Percentiles rank a stretch among this genome's conserved stretches.
phyloP scores from a whole-genome alignment of 768 basidiomycete species.

The Jaapia argillacea region DNA sequence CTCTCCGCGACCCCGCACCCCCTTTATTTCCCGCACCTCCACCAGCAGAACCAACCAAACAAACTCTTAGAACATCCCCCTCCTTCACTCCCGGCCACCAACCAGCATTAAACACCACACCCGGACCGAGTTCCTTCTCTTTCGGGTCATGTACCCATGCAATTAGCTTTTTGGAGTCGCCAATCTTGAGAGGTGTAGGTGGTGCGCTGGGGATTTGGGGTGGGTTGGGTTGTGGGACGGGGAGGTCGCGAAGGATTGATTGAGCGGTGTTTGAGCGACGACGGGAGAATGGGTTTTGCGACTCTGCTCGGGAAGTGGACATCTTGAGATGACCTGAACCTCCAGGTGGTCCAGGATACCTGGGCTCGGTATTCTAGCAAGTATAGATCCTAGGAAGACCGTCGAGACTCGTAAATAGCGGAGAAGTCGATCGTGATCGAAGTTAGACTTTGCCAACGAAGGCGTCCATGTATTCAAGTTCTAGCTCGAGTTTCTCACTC shows the following conservation, averaged over 20 bases:
- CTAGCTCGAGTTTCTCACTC: not conserved
- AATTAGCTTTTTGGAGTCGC: slow-evolving; percentile 54
- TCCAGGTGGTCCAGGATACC: not conserved
- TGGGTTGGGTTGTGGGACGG: too few relatives aligned
- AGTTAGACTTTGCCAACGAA: not conserved
- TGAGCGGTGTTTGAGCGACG: slow-evolving; percentile 71
- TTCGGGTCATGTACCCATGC: slow-evolving; percentile 70
- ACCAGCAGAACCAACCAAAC: slow-evolving; percentile 62
- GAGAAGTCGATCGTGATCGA: too few relatives aligned
- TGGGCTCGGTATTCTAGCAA: not conserved
- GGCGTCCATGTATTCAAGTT: not conserved
- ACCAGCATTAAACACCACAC: slow-evolving; percentile 60
- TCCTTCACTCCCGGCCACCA: slow-evolving; percentile 73
- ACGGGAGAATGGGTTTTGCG: slow-evolving; percentile 47
- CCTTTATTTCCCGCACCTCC: slow-evolving; percentile 77
- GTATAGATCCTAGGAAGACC: not conserved
- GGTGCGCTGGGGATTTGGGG: too few relatives aligned
- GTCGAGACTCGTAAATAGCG: not conserved
- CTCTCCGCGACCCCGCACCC: slow-evolving; percentile 41
- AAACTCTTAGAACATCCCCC: slow-evolving; percentile 64
- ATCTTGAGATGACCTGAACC: slow-evolving; percentile 20
- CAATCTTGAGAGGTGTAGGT: slow-evolving; percentile 39
- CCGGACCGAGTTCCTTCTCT: slow-evolving; percentile 35
- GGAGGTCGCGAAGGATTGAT: slow-evolving; percentile 44
- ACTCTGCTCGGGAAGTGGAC: slow-evolving; percentile 53